phyloP scores from a whole-genome alignment of 371 early-diverging fungal species.

The Mortierella sp. region DNA sequence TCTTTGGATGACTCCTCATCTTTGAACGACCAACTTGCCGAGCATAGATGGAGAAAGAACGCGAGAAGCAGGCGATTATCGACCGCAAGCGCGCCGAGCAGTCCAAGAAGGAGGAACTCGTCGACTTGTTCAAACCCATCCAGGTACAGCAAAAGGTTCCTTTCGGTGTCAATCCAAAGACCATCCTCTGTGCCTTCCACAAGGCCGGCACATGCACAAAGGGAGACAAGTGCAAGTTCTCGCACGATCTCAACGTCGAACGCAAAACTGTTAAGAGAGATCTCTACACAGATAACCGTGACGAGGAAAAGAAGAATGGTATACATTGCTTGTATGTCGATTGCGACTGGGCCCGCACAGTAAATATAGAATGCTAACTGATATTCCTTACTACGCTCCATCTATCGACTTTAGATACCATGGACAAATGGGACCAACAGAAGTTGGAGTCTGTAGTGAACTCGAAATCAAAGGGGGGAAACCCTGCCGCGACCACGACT shows the following conservation, averaged over 20 bases:
- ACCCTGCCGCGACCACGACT: constrained; percentile 84
- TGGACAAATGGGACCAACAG: constrained; percentile 96
- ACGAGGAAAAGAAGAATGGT: constrained; percentile 64
- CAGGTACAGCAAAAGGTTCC: constrained; percentile 95
- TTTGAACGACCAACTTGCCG: no score
- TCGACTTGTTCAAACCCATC: constrained; percentile 91
- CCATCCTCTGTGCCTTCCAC: constrained; percentile 96
- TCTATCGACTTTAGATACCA: constrained; percentile 73
- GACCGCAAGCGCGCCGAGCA: constrained; percentile 76
- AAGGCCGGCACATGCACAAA: constrained; percentile 94
- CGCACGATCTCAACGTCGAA: constrained; percentile 93
- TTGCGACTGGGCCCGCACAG: no score
- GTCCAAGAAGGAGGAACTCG: constrained; percentile 83
- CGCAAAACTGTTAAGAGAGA: constrained; percentile 93
- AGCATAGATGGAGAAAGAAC: constrained; percentile 66
- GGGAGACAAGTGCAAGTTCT: constrained; percentile 98
- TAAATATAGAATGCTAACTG: no score
- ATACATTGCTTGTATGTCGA: no score
- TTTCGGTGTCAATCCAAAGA: constrained; percentile 98
- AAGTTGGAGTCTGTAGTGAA: constrained; percentile 91
- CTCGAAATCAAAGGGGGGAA: constrained; percentile 79
- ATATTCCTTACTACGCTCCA: neutral
- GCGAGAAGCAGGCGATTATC: constrained; percentile 54
- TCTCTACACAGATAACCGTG: constrained; percentile 90
- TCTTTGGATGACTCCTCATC: neutral